These are phyloP conservation scores for Trametes pubescens DNA, from an alignment of 1,284 basidiomycete genomes.

Conservation along the genomic window DNA sequence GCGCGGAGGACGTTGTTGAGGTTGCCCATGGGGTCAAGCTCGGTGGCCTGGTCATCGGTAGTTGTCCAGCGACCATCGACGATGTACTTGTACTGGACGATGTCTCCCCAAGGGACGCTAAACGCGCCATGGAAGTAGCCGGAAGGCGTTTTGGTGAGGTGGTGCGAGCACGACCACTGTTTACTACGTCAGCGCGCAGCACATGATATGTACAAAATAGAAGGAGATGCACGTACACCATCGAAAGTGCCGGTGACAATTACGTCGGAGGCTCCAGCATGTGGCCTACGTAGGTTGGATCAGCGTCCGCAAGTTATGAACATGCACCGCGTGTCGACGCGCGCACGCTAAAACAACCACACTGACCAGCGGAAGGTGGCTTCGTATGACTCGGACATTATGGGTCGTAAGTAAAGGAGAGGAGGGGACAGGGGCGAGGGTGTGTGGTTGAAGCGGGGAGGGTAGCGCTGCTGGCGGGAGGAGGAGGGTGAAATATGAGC, in stretches of 20 bases:
- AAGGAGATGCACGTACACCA: conserved; percentile 57
- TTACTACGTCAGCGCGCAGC: conserved; percentile 3
- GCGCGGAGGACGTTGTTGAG: conserved; percentile 77
- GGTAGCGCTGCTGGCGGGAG: conserved; percentile 30
- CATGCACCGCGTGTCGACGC: neutral
- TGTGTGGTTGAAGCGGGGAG: conserved; percentile 2
- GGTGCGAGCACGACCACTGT: conserved; percentile 73
- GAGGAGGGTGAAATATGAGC: conserved; percentile 11
- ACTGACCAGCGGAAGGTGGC: conserved; percentile 37
- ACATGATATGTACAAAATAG: neutral
- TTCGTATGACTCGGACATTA: conserved; percentile 36
- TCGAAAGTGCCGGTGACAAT: conserved; percentile 82
- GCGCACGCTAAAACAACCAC: conserved; percentile 6
- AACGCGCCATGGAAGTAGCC: conserved; percentile 64
- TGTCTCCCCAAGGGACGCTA: conserved; percentile 68
- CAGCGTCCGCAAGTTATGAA: neutral
- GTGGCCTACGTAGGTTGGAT: conserved; percentile 52
- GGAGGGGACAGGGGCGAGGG: conserved; percentile 16
- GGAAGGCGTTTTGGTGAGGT: conserved; percentile 56
- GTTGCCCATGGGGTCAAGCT: conserved; percentile 68
- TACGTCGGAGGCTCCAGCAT: conserved; percentile 62
- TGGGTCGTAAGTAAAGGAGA: conserved; percentile 26
- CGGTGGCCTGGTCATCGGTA: conserved; percentile 64
- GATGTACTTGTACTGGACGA: conserved; percentile 79
- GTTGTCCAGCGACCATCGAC: conserved; percentile 78